Evolutionary conservation across 805 yeast species (phyloP), one percentile per base, ranked within the genome.

Genomic region (Yamadazyma endophytica): DNA sequence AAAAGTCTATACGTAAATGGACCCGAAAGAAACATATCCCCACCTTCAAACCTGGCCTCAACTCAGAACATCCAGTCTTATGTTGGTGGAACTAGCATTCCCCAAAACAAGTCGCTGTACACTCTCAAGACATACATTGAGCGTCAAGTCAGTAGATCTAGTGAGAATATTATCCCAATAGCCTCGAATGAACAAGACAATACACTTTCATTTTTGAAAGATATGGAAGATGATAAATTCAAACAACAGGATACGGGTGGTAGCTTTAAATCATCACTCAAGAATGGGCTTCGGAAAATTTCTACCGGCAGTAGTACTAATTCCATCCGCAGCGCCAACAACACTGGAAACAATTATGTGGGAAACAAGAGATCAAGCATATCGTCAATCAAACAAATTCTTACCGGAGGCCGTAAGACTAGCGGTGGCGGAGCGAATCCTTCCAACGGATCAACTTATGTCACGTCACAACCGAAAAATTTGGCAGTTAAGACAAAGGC

Each of bases 241-340:
- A 33, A 17, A 32, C 36, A 52, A 27, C 59, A 60, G 25, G 54
- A 58, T 35, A 65, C 71, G 2, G 71, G 71, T 6, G 69, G 68
- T 5, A 61, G 68, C 30, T 41, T 65, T 29, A 58, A 58, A 38
- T 40, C 45, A 8, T 33, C 37, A 9, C 39, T 59, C 9, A 60
- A 48, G 32, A 52, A 51, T 27, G 59, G 63, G 3, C 48, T 65
- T 33, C 47, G 70, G 24, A 56, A 47, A 33, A 62, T 64, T 21
- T 58, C 68, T 40, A 64, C 70, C 9, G 71, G 71, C 3, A 58
- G 59, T 29, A 42, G 51, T 28, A 36, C 36, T 14, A 32, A 31
- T 15, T 28, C 40, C 12, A 35, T 32, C 17, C 36, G 35, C 21
- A 39, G 47, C 29, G 22, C 13, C n/a, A 38, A 47, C 20, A 39